A percentile compares a stretch with the other conserved stretches of the same genome.
Conservation (phyloP, 306 rosid genomes). For the Sindora glabra region DNA sequence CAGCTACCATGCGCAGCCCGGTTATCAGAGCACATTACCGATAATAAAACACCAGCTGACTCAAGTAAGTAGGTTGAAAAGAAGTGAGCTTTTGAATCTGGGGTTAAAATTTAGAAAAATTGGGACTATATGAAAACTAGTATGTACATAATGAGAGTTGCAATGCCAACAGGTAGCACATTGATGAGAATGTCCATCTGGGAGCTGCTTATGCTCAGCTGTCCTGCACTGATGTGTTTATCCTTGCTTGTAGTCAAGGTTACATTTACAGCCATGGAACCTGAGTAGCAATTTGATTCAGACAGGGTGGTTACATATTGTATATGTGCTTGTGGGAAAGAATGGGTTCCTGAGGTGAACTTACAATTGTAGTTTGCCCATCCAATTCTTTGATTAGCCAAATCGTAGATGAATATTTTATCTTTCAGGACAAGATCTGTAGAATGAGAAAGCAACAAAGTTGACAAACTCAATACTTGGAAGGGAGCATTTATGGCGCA, state of each 20-base stretch:
- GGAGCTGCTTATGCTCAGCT: slow-evolving; percentile 37
- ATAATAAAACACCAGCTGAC: slow-evolving; percentile 28
- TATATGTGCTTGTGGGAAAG: neutral
- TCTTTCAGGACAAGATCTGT: slow-evolving; percentile 85
- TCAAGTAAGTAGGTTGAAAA: slow-evolving; percentile 9
- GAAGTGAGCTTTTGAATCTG: slow-evolving; percentile 29
- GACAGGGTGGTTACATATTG: neutral
- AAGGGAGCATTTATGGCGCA: no score
- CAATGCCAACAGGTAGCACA: slow-evolving; percentile 37
- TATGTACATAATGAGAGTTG: slow-evolving; percentile 34
- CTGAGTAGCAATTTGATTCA: slow-evolving; percentile 31
- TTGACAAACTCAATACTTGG: neutral
- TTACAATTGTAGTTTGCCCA: slow-evolving; percentile 87
- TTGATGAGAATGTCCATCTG: slow-evolving; percentile 28
- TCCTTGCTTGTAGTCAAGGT: slow-evolving; percentile 73
- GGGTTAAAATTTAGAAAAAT: slow-evolving; percentile 30
- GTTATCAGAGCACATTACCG: slow-evolving; percentile 17
- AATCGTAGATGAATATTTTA: slow-evolving; percentile 75
- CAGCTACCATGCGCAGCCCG: slow-evolving; percentile 10
- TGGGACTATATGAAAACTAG: slow-evolving; percentile 25
- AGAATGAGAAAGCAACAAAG: slow-evolving; percentile 15
- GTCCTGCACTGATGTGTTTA: slow-evolving; percentile 60
- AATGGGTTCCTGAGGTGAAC: slow-evolving; percentile 22
- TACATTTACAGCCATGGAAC: slow-evolving; percentile 79
- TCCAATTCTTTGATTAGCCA: slow-evolving; percentile 70